These are phyloP conservation scores for Sistotremastrum niveocremeum DNA, from an alignment of 768 basidiomycete species.

Conservation along the genomic window DNA sequence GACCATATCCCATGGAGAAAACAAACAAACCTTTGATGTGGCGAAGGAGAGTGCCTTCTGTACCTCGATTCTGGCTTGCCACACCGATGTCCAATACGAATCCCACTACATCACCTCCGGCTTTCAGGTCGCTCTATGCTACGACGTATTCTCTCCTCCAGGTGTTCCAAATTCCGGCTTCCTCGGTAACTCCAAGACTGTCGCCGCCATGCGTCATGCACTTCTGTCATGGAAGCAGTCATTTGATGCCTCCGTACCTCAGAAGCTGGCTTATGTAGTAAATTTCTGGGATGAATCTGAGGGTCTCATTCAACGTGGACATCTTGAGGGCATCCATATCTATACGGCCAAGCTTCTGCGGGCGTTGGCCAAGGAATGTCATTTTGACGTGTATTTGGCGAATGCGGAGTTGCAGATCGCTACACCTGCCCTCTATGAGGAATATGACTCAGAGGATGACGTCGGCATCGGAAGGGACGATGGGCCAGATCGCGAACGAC, in stretches of 20 bases:
- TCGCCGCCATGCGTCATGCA: conserved; percentile 18
- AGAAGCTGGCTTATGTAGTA: conserved; percentile 20
- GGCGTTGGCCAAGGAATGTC: conserved; percentile 19
- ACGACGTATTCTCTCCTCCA: conserved; percentile 25
- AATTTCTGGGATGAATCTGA: conserved; percentile 15
- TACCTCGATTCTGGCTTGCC: conserved; percentile 34
- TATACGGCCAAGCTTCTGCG: conserved; percentile 20
- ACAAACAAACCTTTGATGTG: conserved; percentile 23
- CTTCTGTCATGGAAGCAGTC: conserved; percentile 20
- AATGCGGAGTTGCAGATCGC: conserved; percentile 18
- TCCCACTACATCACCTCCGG: conserved; percentile 35
- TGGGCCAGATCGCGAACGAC: no score
- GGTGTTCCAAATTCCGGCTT: conserved; percentile 8
- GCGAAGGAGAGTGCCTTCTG: conserved; percentile 16
- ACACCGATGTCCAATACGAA: conserved; percentile 38
- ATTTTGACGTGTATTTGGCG: conserved; percentile 24
- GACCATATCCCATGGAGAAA: conserved; percentile 25
- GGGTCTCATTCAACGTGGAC: conserved; percentile 3
- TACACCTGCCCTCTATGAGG: conserved; percentile 1
- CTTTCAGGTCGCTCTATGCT: conserved; percentile 36
- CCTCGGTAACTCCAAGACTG: conserved; percentile 13
- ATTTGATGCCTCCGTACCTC: conserved; percentile 4
- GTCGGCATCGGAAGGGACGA: no score
- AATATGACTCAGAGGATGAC: no score
- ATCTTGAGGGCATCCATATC: conserved; percentile 28